phyloP scores from a whole-genome alignment of 257 asterid genomes.

The Solanum sejunctum region DNA sequence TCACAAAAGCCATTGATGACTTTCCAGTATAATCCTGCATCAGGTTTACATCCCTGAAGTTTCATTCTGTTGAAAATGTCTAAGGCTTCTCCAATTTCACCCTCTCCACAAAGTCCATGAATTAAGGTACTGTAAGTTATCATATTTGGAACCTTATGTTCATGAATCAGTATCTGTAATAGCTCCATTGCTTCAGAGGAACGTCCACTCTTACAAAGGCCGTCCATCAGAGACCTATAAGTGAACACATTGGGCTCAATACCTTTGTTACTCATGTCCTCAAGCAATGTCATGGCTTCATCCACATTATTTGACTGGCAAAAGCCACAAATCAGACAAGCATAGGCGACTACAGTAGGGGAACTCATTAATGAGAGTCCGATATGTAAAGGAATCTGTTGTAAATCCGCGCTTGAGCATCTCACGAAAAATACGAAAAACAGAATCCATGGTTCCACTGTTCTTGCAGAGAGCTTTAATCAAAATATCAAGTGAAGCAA shows the following conservation, averaged over 20 bases:
- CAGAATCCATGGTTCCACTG: constrained; percentile 56
- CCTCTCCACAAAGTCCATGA: constrained; percentile 64
- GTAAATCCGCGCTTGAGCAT: constrained; percentile 67
- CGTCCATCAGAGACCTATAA: constrained; percentile 74
- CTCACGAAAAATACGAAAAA: constrained; percentile 56
- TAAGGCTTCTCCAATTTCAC: constrained; percentile 46
- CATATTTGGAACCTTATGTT: constrained; percentile 48
- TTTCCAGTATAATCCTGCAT: constrained; percentile 75
- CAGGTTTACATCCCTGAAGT: constrained; percentile 89
- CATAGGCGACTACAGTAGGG: constrained; percentile 69
- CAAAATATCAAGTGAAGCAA: constrained; percentile 58
- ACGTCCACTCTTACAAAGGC: constrained; percentile 83
- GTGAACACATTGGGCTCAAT: constrained; percentile 80
- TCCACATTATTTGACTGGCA: constrained; percentile 51
- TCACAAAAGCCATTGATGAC: constrained; percentile 55
- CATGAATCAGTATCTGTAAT: constrained; percentile 47
- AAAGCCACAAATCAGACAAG: constrained; percentile 53
- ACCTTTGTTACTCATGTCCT: constrained; percentile 62
- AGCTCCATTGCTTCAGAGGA: constrained; percentile 53
- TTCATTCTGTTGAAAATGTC: constrained; percentile 82
- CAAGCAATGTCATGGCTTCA: constrained; percentile 51
- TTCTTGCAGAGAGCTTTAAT: constrained; percentile 84
- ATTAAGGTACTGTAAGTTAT: constrained; percentile 76
- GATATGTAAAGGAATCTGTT: constrained; percentile 86
- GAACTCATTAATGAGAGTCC: constrained; percentile 75